Base-by-base conservation (phyloP, 805 yeast genomes). In the Metschnikowia colocasiae region DNA sequence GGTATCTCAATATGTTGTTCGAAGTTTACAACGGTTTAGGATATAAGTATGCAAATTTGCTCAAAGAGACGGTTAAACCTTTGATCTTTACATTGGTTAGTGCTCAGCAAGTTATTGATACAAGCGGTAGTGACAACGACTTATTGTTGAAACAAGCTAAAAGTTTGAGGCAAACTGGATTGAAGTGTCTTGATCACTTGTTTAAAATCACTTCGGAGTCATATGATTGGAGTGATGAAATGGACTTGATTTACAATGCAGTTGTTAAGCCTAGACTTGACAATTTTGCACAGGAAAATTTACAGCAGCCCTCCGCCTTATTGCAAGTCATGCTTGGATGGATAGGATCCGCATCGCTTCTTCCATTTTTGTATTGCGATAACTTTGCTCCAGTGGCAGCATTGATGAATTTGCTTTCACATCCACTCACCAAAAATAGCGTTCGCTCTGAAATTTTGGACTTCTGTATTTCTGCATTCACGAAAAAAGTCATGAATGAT, bases 221-320 rank as follows among this genome's bases (percentile, higher is more conserved):
- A 2, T 73, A 72, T 45, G 63, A 77, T 30, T 90, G 97, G 96
- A 57, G 50, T 6, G 51, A 59, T 5, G 67, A 69, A 7, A 73
- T 79, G 16, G 68, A 69, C 12, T 55, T 64, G 1, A 77, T 94
- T 10, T 85, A 78, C 58, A 60, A 64, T 3, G 60, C 69, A 20
- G 70, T 89, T 19, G 69, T 92, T 12, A 57, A 62, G 18, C 90
- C 95, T 6, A 78, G 95, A 58, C 70, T 94, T 55, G 70, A 51
- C 1, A 69, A 75, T 10, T 92, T 92, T 63, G 84, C 84, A 3
- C 75, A 68, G 34, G 96, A 86, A 57, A 94, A 92, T 61, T 69
- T 85, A 27, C 95, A 89, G 59, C 89, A 85, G 57, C 83, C 92
- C 0, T 89, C 97, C 0, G 77, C 95, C 0, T 61, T 92, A 37